Conservation (phyloP, 2,329 filamentous ascomycete genomes). For the Xylariales sp. region DNA sequence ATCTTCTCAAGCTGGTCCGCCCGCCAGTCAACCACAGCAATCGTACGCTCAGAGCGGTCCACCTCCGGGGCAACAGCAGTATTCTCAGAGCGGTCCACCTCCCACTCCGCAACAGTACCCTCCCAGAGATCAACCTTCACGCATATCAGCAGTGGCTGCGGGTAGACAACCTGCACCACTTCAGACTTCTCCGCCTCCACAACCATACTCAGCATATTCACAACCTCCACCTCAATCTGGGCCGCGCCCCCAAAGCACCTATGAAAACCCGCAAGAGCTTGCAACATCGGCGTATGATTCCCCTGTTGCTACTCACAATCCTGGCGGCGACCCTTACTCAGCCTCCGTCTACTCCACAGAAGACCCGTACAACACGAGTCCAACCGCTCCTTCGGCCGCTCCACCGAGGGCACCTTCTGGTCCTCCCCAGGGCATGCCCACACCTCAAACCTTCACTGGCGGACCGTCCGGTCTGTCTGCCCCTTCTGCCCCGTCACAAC, state of each 20-base stretch:
- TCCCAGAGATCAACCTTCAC: conserved; percentile 41
- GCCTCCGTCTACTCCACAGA: conserved; percentile 46
- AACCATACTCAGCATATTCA: conserved; percentile 44
- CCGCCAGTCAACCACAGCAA: conserved; percentile 17
- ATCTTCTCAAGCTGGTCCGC: conserved; percentile 31
- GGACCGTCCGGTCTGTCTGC: conserved; percentile 19
- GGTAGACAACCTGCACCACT: conserved; percentile 46
- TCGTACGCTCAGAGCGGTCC: conserved; percentile 25
- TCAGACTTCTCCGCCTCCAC: conserved; percentile 47
- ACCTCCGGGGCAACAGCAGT: conserved; percentile 20
- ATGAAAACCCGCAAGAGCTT: conserved; percentile 70
- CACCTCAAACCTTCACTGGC: conserved; percentile 19
- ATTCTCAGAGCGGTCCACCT: conserved; percentile 27
- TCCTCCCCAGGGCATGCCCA: conserved; percentile 18
- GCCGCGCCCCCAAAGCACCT: conserved; percentile 62
- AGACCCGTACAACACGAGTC: conserved; percentile 31
- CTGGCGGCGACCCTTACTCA: conserved; percentile 38
- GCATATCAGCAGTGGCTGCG: conserved; percentile 34
- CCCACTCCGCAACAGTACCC: conserved; percentile 21
- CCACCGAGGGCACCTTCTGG: conserved; percentile 23
- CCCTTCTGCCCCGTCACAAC: conserved; percentile 23
- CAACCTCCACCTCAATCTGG: conserved; percentile 37
- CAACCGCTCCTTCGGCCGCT: conserved; percentile 23
- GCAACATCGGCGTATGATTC: conserved; percentile 75
- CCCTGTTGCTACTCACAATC: conserved; percentile 54